These are phyloP conservation scores for Fusarium sp. DNA, from an alignment of 2,329 filamentous ascomycete genomes.

Conservation along the genomic window DNA sequence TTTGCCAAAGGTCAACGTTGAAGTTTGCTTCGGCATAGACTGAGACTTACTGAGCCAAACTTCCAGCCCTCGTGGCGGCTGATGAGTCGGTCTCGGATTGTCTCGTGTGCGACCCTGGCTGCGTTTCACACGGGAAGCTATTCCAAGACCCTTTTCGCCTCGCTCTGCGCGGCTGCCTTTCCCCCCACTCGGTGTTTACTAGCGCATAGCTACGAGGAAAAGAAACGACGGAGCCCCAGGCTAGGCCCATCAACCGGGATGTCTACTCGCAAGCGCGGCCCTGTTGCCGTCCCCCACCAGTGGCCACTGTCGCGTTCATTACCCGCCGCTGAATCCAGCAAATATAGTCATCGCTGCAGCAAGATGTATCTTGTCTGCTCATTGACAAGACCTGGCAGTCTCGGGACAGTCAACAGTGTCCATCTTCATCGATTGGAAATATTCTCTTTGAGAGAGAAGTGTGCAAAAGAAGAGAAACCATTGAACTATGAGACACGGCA, in stretches of 20 bases:
- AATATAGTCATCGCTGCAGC: not conserved
- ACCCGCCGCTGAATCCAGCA: not conserved
- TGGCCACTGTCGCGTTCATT: not conserved
- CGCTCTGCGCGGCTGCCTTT: conserved; percentile 39
- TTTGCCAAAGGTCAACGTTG: conserved; percentile 5
- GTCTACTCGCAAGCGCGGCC: not conserved
- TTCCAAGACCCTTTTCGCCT: conserved; percentile 24
- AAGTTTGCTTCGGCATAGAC: conserved; percentile 13
- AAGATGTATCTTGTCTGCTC: not conserved
- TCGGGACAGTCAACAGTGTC: conserved; percentile 8
- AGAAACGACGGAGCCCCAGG: conserved; percentile 21
- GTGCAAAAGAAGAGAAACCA: not conserved
- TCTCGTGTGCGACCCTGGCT: conserved; percentile 27
- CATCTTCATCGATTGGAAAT: not conserved
- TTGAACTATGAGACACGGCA: conserved; percentile 2
- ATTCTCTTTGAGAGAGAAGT: not conserved
- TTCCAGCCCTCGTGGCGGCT: conserved; percentile 23
- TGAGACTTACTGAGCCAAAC: conserved; percentile 11
- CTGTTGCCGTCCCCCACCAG: not conserved
- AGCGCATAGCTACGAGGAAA: conserved; percentile 22
- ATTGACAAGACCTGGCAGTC: conserved; percentile 21
- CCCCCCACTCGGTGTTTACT: conserved; percentile 26
- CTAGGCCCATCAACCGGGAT: conserved; percentile 21
- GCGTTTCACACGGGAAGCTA: conserved; percentile 28
- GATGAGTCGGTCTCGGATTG: conserved; percentile 30